A percentile compares a stretch with the other conserved stretches of the same genome.
These are phyloP conservation scores for Mortierella sp. DNA, from an alignment of 371 early-diverging fungal species.

Conservation along the genomic window DNA sequence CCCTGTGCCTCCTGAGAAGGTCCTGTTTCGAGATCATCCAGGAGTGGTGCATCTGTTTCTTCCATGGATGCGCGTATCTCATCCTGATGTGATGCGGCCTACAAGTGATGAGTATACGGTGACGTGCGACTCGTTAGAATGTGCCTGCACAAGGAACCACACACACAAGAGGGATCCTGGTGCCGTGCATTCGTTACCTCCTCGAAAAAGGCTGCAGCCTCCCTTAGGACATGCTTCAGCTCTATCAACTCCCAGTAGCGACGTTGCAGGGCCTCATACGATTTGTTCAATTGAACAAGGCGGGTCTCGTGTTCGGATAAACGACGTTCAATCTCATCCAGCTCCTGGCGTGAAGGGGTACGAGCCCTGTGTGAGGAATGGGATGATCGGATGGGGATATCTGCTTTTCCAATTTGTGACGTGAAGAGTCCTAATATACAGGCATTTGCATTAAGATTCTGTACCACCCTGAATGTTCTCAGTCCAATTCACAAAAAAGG, in stretches of 20 bases:
- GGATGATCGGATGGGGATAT: constrained; percentile 73
- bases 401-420: constrained; percentile 83
- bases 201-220: constrained; percentile 86
- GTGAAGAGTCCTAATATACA: constrained; percentile 78
- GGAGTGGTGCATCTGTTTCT: constrained; percentile 70
- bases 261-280: constrained; percentile 88
- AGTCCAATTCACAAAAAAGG: neutral
- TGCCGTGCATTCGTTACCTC: constrained; percentile 56
- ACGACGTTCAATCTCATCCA: constrained; percentile 92
- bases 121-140: neutral
- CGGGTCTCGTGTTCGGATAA: constrained; percentile 86
- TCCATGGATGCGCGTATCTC: constrained; percentile 65
- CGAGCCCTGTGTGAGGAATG: constrained; percentile 67
- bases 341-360: constrained; percentile 88
- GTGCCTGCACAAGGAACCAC: neutral
- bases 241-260: constrained; percentile 90
- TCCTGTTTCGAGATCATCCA: constrained; percentile 68
- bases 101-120: neutral
- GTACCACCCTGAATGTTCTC: neutral
- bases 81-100: constrained; percentile 67
- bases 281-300: constrained; percentile 86
- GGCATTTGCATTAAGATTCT: neutral
- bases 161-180: neutral
- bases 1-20: constrained; percentile 46
- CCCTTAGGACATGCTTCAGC: constrained; percentile 89